phyloP scores from a whole-genome alignment of 1,284 basidiomycete genomes.

The Wolfiporia cocos region DNA sequence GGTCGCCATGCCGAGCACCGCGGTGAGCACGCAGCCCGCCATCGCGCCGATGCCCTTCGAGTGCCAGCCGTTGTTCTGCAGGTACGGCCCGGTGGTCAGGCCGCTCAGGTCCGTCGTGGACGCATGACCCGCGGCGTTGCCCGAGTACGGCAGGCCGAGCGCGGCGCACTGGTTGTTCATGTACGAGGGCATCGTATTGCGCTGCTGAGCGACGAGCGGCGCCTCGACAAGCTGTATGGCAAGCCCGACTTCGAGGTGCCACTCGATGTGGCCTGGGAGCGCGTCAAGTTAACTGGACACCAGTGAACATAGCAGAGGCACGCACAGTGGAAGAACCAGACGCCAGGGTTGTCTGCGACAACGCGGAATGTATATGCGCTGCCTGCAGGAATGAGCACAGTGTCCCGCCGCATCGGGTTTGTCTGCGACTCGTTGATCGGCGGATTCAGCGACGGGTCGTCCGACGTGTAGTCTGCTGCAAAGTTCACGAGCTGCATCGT shows the following conservation, averaged over 20 bases:
- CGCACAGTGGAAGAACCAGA: slow-evolving; percentile 79
- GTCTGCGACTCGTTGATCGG: slow-evolving; percentile 66
- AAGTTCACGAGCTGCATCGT: slow-evolving; percentile 76
- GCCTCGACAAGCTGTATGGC: slow-evolving; percentile 78
- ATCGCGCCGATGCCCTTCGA: slow-evolving; percentile 80
- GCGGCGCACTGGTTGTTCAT: slow-evolving; percentile 70
- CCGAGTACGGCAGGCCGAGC: slow-evolving; percentile 52
- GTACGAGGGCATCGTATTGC: slow-evolving; percentile 39
- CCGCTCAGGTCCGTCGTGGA: slow-evolving; percentile 59
- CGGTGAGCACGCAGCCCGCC: slow-evolving; percentile 80
- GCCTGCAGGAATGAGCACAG: slow-evolving; percentile 56
- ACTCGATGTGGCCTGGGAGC: slow-evolving; percentile 66
- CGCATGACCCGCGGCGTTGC: slow-evolving; percentile 78
- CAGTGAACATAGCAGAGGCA: not conserved
- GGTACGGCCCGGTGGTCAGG: slow-evolving; percentile 59
- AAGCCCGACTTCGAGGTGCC: slow-evolving; percentile 77
- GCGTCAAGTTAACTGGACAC: not conserved
- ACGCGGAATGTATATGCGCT: slow-evolving; percentile 63
- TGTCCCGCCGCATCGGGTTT: slow-evolving; percentile 87
- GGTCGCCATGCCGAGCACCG: slow-evolving; percentile 72
- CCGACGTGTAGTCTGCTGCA: slow-evolving; percentile 67
- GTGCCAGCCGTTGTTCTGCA: slow-evolving; percentile 75
- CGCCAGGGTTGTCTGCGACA: slow-evolving; percentile 78
- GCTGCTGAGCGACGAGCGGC: slow-evolving; percentile 54
- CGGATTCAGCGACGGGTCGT: slow-evolving; percentile 78